Evolutionary conservation across 1,284 basidiomycete species (phyloP).

Genomic region (Fomitopsis pinicola): DNA sequence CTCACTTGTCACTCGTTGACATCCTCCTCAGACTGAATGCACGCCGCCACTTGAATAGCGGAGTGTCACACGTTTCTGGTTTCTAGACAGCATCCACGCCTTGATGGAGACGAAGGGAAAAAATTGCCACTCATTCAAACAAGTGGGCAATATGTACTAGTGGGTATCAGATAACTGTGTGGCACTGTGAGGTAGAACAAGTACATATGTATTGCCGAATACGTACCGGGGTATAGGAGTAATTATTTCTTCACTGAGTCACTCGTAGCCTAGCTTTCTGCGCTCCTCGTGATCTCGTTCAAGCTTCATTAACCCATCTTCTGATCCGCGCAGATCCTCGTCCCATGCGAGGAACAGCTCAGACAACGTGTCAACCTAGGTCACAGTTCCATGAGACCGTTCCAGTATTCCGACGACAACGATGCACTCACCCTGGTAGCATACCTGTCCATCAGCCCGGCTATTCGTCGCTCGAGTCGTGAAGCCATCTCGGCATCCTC

Average conservation of each 20-base stretch:
- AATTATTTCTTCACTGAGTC: neutral
- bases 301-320: constrained; percentile 48
- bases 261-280: constrained; percentile 49
- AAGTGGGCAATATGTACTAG: too few relatives aligned
- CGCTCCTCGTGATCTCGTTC: constrained; percentile 58
- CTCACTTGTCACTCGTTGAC: too few relatives aligned
- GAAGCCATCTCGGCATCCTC: constrained; percentile 52
- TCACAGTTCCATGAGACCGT: neutral
- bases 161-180: neutral
- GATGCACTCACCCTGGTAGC: constrained; percentile 50
- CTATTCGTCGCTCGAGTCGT: constrained; percentile 61
- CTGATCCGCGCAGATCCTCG: constrained; percentile 59
- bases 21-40: too few relatives aligned
- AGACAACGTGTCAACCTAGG: constrained; percentile 69
- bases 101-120: too few relatives aligned
- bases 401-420: neutral
- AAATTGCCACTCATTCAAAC: too few relatives aligned
- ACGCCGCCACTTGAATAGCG: too few relatives aligned
- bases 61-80: too few relatives aligned
- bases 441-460: constrained; percentile 59
- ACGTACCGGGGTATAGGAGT: constrained; percentile 4
- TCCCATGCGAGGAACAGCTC: constrained; percentile 82
- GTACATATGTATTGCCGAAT: neutral
- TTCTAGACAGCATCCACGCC: too few relatives aligned
- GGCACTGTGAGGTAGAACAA: neutral